These are phyloP conservation scores for Mycena citricolor DNA, from an alignment of 1,284 basidiomycete genomes.

Conservation along the genomic window DNA sequence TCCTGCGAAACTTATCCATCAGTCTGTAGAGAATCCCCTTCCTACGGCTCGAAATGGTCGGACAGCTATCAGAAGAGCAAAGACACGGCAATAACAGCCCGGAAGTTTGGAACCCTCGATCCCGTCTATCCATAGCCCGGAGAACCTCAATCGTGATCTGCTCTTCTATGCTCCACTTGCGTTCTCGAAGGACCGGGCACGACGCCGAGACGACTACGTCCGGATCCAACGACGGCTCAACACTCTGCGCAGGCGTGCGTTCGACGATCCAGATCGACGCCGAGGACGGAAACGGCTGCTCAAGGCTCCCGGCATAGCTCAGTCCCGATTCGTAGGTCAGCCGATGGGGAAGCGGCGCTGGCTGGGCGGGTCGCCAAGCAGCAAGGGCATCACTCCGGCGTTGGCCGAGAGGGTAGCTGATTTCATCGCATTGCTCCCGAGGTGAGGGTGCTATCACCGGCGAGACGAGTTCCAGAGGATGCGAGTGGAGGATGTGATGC, in stretches of 20 bases:
- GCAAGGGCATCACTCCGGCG: conserved; percentile 1
- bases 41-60: background rate
- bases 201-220: no score
- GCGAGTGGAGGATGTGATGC: conserved; percentile 1
- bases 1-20: conserved; percentile 7
- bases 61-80: no score
- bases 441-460: conserved; percentile 1
- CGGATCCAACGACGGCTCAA: no score
- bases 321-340: background rate
- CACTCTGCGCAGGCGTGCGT: background rate
- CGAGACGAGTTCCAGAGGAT: background rate
- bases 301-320: conserved; percentile 10
- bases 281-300: conserved; percentile 20
- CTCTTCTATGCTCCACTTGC: conserved; percentile 31
- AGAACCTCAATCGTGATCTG: conserved; percentile 38
- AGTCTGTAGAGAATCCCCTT: conserved; percentile 7
- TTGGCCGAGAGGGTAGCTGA: background rate
- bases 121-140: conserved; percentile 35
- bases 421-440: background rate
- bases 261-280: conserved; percentile 18
- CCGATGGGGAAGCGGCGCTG: background rate
- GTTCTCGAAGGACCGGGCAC: no score
- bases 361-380: conserved; percentile 9
- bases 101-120: no score
- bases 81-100: background rate